Evolutionary conservation across 352 stramenopile genomes (phyloP).

Genomic region (Globisporangium parvum): DNA sequence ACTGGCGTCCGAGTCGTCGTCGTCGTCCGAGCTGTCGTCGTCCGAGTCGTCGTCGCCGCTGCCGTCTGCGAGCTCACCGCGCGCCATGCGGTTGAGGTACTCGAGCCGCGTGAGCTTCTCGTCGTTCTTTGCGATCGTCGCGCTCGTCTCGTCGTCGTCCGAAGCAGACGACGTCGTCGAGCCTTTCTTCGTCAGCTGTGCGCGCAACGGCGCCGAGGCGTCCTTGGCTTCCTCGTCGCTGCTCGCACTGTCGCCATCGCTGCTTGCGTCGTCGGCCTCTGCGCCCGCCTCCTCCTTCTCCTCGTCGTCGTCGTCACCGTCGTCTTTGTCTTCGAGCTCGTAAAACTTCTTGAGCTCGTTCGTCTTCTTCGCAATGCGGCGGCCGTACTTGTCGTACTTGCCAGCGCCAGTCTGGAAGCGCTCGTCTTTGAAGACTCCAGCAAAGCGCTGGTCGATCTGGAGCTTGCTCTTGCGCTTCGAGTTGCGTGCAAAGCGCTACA

Average conservation of each 20-base stretch:
- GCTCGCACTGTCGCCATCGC: slow-evolving; percentile 27
- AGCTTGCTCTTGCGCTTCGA: slow-evolving; percentile 81
- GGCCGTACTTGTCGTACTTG: slow-evolving; percentile 87
- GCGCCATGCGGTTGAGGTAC: slow-evolving; percentile 82
- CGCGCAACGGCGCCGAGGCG: not conserved
- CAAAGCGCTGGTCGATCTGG: slow-evolving; percentile 76
- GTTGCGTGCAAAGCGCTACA: slow-evolving; percentile 65
- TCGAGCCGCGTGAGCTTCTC: slow-evolving; percentile 76
- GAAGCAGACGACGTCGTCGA: slow-evolving; percentile 12
- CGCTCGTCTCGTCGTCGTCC: slow-evolving; percentile 23
- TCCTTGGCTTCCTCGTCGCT: slow-evolving; percentile 15
- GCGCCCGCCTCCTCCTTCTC: slow-evolving; percentile 7
- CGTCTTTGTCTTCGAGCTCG: slow-evolving; percentile 52
- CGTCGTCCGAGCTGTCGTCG: slow-evolving; percentile 16
- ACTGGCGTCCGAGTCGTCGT: slow-evolving; percentile 28
- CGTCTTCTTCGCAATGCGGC: slow-evolving; percentile 67
- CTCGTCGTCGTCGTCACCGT: slow-evolving; percentile 22
- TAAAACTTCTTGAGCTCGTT: slow-evolving; percentile 84
- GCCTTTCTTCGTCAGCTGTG: slow-evolving; percentile 7
- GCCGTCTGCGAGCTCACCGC: slow-evolving; percentile 49
- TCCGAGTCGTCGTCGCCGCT: slow-evolving; percentile 34
- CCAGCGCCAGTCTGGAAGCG: slow-evolving; percentile 76
- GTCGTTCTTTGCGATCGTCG: slow-evolving; percentile 30
- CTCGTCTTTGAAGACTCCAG: slow-evolving; percentile 63
- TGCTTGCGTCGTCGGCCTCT: slow-evolving; percentile 21